A percentile compares a stretch with the other conserved stretches of the same genome.
Conservation (phyloP, 2,329 filamentous ascomycete genomes). For the Aspergillus persii region DNA sequence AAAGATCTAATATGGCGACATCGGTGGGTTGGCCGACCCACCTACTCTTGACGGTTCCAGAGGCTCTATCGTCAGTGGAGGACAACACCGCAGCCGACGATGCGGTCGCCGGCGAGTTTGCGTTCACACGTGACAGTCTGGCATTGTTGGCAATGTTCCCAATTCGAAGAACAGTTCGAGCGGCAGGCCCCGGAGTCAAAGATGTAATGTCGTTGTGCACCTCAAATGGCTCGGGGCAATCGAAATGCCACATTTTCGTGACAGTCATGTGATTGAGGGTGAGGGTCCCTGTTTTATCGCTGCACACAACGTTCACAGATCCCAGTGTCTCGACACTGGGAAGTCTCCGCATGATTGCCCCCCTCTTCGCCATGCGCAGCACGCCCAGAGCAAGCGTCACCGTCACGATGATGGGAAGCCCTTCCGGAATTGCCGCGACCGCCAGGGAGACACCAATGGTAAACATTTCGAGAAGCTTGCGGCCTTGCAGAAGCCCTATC, state of each 20-base stretch:
- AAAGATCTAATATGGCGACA: conserved; percentile 89
- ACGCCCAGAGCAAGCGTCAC: conserved; percentile 94
- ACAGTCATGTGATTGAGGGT: conserved; percentile 99
- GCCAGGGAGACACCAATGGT: conserved; percentile 96
- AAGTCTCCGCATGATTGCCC: conserved; percentile 91
- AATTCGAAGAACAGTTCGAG: conserved; percentile 78
- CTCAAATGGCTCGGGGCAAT: conserved; percentile 58
- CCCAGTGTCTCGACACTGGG: conserved; percentile 97
- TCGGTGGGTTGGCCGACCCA: conserved; percentile 98
- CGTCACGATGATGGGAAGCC: conserved; percentile 95
- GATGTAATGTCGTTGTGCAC: conserved; percentile 54
- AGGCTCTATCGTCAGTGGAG: conserved; percentile 66
- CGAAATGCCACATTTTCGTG: conserved; percentile 94
- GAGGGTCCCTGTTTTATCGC: conserved; percentile 94
- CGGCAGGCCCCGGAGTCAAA: conserved; percentile 66
- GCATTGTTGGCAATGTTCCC: conserved; percentile 97
- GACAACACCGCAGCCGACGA: conserved; percentile 78
- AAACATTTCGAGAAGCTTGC: conserved; percentile 88
- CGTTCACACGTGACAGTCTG: conserved; percentile 69
- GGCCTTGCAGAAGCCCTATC: conserved; percentile 85
- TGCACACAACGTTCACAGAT: conserved; percentile 99
- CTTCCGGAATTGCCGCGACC: conserved; percentile 93
- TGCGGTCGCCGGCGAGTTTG: conserved; percentile 67
- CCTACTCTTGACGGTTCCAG: conserved; percentile 70
- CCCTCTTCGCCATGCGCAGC: conserved; percentile 89